Conservation (phyloP, 2,329 filamentous ascomycete genomes). For the Sporothrix phasma region DNA sequence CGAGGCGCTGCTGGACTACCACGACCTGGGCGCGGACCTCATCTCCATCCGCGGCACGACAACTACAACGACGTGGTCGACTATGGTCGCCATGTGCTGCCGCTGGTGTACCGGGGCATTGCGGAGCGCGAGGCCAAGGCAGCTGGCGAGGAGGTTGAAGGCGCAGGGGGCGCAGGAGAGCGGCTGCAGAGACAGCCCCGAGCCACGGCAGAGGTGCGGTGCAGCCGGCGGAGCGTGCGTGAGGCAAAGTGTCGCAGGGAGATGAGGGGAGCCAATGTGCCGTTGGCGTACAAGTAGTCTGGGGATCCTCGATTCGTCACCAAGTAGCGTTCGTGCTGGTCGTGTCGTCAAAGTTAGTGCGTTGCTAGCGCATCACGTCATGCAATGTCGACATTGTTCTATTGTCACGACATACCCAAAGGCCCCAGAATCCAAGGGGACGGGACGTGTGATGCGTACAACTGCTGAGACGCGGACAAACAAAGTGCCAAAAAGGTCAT, state of each 20-base stretch:
- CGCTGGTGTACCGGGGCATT: constrained; percentile 34
- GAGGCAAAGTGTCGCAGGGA: background rate
- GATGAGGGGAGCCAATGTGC: no score
- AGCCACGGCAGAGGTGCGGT: no score
- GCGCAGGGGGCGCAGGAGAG: background rate
- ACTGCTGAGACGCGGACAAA: background rate
- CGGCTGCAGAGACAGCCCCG: no score
- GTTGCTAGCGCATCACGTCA: constrained; percentile 1
- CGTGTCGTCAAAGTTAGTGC: background rate
- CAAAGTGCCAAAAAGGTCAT: background rate
- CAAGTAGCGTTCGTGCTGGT: background rate
- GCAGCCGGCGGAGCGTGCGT: background rate
- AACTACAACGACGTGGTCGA: constrained; percentile 51
- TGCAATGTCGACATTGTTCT: constrained; percentile 1
- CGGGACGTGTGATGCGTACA: background rate
- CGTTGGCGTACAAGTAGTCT: no score
- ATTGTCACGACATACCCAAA: background rate
- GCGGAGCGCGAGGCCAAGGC: constrained; percentile 19
- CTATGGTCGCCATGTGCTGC: constrained; percentile 47
- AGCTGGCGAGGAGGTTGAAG: background rate
- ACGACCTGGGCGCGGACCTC: constrained; percentile 41
- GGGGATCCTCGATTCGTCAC: background rate
- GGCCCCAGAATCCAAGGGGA: no score
- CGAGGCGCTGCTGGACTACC: constrained; percentile 47
- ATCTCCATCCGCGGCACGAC: constrained; percentile 52